Evolutionary conservation across 495 filamentous ascomycete genomes (phyloP), one percentile per base, ranked within the genome.

Genomic region (Apodospora peruviana): DNA sequence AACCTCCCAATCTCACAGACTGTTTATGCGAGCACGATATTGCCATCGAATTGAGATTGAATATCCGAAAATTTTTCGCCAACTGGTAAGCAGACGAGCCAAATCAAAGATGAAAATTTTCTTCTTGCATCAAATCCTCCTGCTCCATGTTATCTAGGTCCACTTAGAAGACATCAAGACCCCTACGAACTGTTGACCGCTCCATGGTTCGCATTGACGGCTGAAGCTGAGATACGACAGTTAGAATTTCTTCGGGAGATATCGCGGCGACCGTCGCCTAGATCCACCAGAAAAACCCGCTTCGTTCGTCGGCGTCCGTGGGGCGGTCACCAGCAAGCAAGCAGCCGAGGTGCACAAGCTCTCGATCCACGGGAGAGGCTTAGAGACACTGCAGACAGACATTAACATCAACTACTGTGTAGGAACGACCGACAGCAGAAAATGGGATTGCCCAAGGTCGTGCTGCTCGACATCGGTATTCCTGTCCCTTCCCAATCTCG

Each of bases 381-480:
- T 35, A 35, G 16, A 35, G 11, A 10, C 32, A 10, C 11, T 7
- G 32, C 32, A 11, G 32, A 2, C 32, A 11, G 32, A 35, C 16
- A 10, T n/a, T 35, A 1, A 10, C 11, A 35, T 10, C 32, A 7
- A 35, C 11, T 2, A 42, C 4, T 4, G 0, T 24, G 25, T 25
- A 22, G n/a, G 39, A 19, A 18, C 20, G 20, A 11, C 39, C 7
- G 39, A 10, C 39, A 29, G 14, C 19, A 34, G 8, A 35, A 11
- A 14, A 38, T 8, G 23, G 19, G 16, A 46, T 44, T 55, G 25
- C 44, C 62, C 48, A 69, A 68, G 44, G 70, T 74, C 5, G 60
- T 74, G 50, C 57, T 77, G 46, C 66, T 77, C 51, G 73, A 77
- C 58, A 77, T 77, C 53, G 73, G 73, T 76, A 74, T 57, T 61